phyloP scores from a whole-genome alignment of 768 basidiomycete genomes.

The Russula sp. region DNA sequence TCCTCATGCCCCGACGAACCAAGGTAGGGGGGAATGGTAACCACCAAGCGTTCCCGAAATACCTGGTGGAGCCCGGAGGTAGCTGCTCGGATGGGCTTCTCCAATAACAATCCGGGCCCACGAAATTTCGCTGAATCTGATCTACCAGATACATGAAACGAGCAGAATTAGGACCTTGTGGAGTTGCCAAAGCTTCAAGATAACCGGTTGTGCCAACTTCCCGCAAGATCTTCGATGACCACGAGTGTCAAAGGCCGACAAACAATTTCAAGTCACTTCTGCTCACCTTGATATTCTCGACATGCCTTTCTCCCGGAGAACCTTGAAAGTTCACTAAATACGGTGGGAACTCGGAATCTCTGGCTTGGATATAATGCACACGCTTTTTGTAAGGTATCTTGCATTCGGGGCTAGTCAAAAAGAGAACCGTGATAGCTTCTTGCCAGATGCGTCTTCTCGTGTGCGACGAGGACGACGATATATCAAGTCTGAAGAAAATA shows the following conservation, averaged over 20 bases:
- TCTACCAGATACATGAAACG: conserved; percentile 48
- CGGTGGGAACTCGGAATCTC: conserved; percentile 59
- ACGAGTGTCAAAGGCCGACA: conserved; percentile 6
- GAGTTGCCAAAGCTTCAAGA: conserved; percentile 47
- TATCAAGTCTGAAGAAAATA: conserved; percentile 48
- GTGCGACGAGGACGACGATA: conserved; percentile 56
- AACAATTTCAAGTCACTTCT: too few relatives aligned
- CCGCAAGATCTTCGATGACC: conserved; percentile 56
- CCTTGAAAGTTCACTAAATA: conserved; percentile 65
- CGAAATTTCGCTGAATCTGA: conserved; percentile 52
- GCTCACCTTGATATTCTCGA: conserved; percentile 74
- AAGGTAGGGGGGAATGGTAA: conserved; percentile 75
- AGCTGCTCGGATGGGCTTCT: conserved; percentile 38
- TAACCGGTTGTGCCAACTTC: conserved; percentile 63
- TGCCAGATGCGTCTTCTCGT: conserved; percentile 74
- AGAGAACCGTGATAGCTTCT: conserved; percentile 64
- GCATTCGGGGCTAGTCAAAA: conserved; percentile 58
- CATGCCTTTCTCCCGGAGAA: conserved; percentile 65
- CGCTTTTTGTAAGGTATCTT: conserved; percentile 55
- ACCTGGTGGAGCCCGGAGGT: conserved; percentile 43
- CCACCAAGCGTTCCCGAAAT: conserved; percentile 78
- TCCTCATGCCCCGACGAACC: conserved; percentile 39
- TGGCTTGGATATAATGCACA: conserved; percentile 58
- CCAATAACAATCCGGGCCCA: conserved; percentile 78
- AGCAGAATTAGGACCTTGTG: conserved; percentile 47